Evolutionary conservation across 129 eudicot genomes (phyloP).

Genomic region (Chrysanthemum seticuspe): DNA sequence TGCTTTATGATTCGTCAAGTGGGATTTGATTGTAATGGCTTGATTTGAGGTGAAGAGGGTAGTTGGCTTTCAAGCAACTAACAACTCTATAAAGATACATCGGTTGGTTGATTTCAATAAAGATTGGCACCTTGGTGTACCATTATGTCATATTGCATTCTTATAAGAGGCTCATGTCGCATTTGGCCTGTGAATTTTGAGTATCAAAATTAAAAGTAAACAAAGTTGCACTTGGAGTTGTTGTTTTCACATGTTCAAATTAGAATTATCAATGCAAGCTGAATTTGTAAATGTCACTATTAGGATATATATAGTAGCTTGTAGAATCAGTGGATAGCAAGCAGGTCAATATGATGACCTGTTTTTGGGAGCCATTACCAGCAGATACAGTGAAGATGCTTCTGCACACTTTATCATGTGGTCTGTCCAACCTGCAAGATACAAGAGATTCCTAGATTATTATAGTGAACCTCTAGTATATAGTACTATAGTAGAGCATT

Average conservation of each 20-base stretch:
- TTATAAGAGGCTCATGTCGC: too few relatives aligned
- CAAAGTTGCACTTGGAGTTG: not conserved
- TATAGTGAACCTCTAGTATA: too few relatives aligned
- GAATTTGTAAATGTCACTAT: constrained; percentile 4
- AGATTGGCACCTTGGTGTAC: too few relatives aligned
- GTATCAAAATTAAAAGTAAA: not conserved
- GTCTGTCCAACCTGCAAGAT: too few relatives aligned
- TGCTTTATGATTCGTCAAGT: constrained; percentile 19
- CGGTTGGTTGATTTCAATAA: not conserved
- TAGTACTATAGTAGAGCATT: too few relatives aligned
- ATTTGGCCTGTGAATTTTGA: not conserved
- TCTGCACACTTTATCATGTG: not conserved
- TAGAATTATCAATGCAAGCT: not conserved
- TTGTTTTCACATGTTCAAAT: not conserved
- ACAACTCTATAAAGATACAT: constrained; percentile 5
- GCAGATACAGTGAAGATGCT: not conserved
- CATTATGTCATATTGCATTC: too few relatives aligned
- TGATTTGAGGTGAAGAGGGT: constrained; percentile 22
- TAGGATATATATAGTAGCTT: not conserved
- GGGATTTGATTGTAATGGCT: not conserved
- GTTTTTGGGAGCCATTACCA: not conserved
- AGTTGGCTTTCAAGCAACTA: constrained; percentile 31
- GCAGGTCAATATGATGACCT: not conserved
- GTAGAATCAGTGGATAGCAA: constrained; percentile 6
- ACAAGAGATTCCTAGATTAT: too few relatives aligned